Evolutionary conservation across 371 early-diverging fungal species (phyloP), one percentile per base, ranked within the genome.

Genomic region (Umbelopsis sp.): DNA sequence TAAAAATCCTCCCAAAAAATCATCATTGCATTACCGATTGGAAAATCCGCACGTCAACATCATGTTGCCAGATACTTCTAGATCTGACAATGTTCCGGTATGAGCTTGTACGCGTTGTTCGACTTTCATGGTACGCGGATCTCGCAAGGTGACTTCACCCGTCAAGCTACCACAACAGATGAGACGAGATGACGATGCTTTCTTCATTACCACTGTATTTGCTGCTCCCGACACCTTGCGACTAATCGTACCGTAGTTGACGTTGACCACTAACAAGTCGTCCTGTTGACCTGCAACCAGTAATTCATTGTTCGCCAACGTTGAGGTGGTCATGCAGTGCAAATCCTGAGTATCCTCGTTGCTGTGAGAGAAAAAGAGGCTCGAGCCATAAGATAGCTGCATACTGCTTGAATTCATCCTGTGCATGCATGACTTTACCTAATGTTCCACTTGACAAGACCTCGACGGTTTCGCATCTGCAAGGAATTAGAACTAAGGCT

Each of bases 11-110:
- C 41, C 41, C 12, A 12, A 25, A 29, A 48, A 10, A 25, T 5
- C 5, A 65, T 65, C 24, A n/a, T 22, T 64, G 25, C 37, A 38
- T 46, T 76, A 85, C 87, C 84, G 70, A 70, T 82, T 84, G 7
- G 93, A 92, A 74, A 89, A 93, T 10, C 95, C 95, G 75, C 93
- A 92, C 0, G 93, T 93, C 10, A 91, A 72, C 53, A 94, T 72
- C 44, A 89, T 71, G 72, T 92, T 90, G 18, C 92, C 93, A 18
- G 87, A 82, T 1, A 92, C 86, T 72, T 93, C 93, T 53, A 94
- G 76, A 76, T 91, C 92, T 0, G 90, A 87, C 18, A 94, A 76
- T 1, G 89, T 88, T 10, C 93, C 93, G 22, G 91, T 86, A 71
- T 94, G 93, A 7, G 93, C 93, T 64, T 89, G 85, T 46, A 93